These are phyloP conservation scores for Imleria badia DNA, from an alignment of 768 basidiomycete genomes.

Conservation along the genomic window DNA sequence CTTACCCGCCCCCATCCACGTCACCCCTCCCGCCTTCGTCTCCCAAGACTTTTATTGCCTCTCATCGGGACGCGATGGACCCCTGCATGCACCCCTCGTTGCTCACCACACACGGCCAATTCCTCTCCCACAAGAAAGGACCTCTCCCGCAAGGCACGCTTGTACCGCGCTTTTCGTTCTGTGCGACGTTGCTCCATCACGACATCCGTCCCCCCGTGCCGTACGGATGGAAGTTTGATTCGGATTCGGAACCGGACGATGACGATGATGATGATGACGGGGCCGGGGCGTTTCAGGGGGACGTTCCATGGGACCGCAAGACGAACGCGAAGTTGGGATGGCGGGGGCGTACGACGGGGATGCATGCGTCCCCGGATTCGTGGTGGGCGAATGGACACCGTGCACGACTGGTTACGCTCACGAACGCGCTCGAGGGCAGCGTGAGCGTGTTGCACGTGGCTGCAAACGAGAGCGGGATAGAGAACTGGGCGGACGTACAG, in stretches of 20 bases:
- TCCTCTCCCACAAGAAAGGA: slow-evolving; percentile 47
- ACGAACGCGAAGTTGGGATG: slow-evolving; percentile 60
- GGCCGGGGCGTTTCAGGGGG: slow-evolving; percentile 38
- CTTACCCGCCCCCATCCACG: slow-evolving; percentile 18
- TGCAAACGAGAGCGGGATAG: too few species aligned
- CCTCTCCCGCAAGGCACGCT: slow-evolving; percentile 43
- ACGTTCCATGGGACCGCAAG: slow-evolving; percentile 67
- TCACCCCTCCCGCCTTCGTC: background rate
- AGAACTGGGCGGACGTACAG: slow-evolving; percentile 19
- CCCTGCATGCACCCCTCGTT: slow-evolving; percentile 37
- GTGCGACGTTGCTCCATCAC: slow-evolving; percentile 49
- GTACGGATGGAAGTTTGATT: slow-evolving; percentile 47
- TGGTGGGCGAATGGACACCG: slow-evolving; percentile 56
- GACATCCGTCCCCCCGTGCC: slow-evolving; percentile 53
- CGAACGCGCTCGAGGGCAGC: slow-evolving; percentile 43
- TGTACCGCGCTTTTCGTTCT: slow-evolving; percentile 55
- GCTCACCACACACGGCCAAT: slow-evolving; percentile 48
- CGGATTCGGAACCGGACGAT: slow-evolving; percentile 9
- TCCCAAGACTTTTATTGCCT: slow-evolving; percentile 33
- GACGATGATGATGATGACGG: background rate
- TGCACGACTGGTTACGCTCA: slow-evolving; percentile 42
- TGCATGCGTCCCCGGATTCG: slow-evolving; percentile 34
- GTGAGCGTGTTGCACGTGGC: slow-evolving; percentile 39
- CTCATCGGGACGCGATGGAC: slow-evolving; percentile 37
- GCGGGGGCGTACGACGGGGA: slow-evolving; percentile 77